Base-by-base conservation (phyloP, 345 rosid genomes). In the Citrus hindsii region DNA sequence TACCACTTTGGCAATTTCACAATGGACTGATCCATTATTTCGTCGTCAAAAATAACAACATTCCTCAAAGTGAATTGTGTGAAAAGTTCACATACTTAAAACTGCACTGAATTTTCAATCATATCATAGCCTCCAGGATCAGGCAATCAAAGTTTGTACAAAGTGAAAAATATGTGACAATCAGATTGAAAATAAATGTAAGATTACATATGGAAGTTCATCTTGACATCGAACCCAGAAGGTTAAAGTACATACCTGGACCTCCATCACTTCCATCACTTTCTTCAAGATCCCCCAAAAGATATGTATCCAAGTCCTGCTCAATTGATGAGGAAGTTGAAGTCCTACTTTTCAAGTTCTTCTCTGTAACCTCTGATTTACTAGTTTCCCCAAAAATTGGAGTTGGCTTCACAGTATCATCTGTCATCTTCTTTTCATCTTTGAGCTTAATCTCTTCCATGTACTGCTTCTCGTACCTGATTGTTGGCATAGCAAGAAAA, bases 241-340 rank as follows among this genome's bases (percentile, higher is more conserved):
- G 30, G 69, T 60, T 30, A 48, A 68, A 38, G 64, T 33, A 78
- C 79, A 81, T 81, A 95, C 98, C 98, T 83, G 83, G 81, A 66
- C 85, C 98, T 10, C 87, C 98, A 80, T 95, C 97, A 69, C 95
- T 88, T 71, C 87, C 98, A 80, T 95, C 97, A 69, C 95, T 88
- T 71, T 95, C 95, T 77, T 91, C 98, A 64, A 89, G 87, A 85
- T 95, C 98, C 76, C 98, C 98, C 80, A 95, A 76, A 58, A 95
- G 98, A 87, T 90, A 95, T 10, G 93, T 78, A 79, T 95, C 98
- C 81, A 95, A 82, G 79, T 93, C 98, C 82, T 93, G 95, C 88
- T 92, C 95, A 85, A 82, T 74, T 14, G 89, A 87, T 2, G 92
- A 87, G 38, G 89, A 84, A 60, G 84, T 85, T 22, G 94, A 89